phyloP scores from a whole-genome alignment of 2,329 filamentous ascomycete genomes.

The Aspergillus pseudoglaucus region DNA sequence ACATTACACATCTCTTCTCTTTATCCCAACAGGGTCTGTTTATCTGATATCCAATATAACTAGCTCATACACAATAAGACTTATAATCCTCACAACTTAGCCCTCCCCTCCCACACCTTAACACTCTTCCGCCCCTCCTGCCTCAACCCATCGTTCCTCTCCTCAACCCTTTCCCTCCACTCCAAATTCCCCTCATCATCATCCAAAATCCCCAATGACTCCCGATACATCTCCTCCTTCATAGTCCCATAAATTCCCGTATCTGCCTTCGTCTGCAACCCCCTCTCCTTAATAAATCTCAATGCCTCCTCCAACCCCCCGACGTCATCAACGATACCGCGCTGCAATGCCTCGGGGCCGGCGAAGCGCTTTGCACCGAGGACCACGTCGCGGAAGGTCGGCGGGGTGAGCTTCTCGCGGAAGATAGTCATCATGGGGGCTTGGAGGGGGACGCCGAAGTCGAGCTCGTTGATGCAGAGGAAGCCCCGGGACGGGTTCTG shows the following conservation, averaged over 20 bases:
- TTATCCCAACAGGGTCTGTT: no score
- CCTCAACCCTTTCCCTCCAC: slow-evolving; percentile 42
- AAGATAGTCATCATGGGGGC: slow-evolving; percentile 70
- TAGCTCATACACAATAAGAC: not conserved
- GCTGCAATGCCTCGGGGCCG: slow-evolving; percentile 56
- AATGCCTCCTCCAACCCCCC: slow-evolving; percentile 61
- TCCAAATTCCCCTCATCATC: slow-evolving; percentile 43
- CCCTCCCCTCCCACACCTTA: slow-evolving; percentile 41
- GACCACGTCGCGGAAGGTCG: slow-evolving; percentile 57
- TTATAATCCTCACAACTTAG: slow-evolving; percentile 21
- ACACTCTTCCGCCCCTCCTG: slow-evolving; percentile 43
- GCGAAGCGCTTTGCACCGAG: slow-evolving; percentile 67
- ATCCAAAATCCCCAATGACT: slow-evolving; percentile 55
- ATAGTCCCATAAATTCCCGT: slow-evolving; percentile 63
- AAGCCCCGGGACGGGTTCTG: slow-evolving; percentile 66
- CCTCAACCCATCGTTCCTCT: slow-evolving; percentile 39
- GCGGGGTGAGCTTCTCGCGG: slow-evolving; percentile 56
- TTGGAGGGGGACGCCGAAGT: slow-evolving; percentile 69
- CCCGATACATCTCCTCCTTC: slow-evolving; percentile 70
- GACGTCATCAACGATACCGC: slow-evolving; percentile 62
- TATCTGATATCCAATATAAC: not conserved
- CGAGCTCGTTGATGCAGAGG: slow-evolving; percentile 73
- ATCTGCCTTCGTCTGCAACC: slow-evolving; percentile 55
- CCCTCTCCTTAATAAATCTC: slow-evolving; percentile 52
- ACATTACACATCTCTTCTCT: no score